These are phyloP conservation scores for Lodderomyces theae DNA, from an alignment of 1,139 yeast species.

Conservation along the genomic window DNA sequence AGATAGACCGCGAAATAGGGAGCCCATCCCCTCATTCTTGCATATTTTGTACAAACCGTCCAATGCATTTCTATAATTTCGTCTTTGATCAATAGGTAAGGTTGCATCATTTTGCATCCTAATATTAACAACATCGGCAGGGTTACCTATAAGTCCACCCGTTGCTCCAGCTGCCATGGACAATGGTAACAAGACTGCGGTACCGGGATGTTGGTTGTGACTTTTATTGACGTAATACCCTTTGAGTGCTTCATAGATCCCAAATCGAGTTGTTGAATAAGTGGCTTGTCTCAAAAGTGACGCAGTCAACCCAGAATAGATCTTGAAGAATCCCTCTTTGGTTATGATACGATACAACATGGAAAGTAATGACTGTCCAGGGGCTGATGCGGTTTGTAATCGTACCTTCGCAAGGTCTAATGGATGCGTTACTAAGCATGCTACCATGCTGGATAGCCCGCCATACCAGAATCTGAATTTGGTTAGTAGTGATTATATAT, in stretches of 20 bases:
- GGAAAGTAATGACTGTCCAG: slow-evolving; percentile 58
- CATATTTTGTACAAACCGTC: slow-evolving; percentile 67
- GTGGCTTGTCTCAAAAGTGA: slow-evolving; percentile 83
- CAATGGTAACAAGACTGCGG: slow-evolving; percentile 58
- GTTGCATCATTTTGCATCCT: slow-evolving; percentile 89
- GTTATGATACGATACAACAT: slow-evolving; percentile 61
- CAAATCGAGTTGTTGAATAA: slow-evolving; percentile 82
- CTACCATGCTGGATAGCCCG: slow-evolving; percentile 65
- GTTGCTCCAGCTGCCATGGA: slow-evolving; percentile 82
- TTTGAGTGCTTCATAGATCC: slow-evolving; percentile 75
- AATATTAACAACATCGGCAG: slow-evolving; percentile 83
- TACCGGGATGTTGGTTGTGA: slow-evolving; percentile 32
- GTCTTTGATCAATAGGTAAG: slow-evolving; percentile 59
- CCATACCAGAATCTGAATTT: slow-evolving; percentile 43
- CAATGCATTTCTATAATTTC: slow-evolving; percentile 75
- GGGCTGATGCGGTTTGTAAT: slow-evolving; percentile 66
- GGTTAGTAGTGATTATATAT: not conserved
- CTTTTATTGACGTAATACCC: slow-evolving; percentile 44
- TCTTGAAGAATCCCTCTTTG: slow-evolving; percentile 64
- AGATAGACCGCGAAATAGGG: slow-evolving; percentile 69
- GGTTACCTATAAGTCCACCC: slow-evolving; percentile 86
- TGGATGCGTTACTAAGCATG: slow-evolving; percentile 67
- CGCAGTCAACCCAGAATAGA: slow-evolving; percentile 80
- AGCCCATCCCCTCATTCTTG: slow-evolving; percentile 57
- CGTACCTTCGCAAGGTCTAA: slow-evolving; percentile 83